Evolutionary conservation across 768 basidiomycete species (phyloP).

Genomic region (Suillus cothurnatus): DNA sequence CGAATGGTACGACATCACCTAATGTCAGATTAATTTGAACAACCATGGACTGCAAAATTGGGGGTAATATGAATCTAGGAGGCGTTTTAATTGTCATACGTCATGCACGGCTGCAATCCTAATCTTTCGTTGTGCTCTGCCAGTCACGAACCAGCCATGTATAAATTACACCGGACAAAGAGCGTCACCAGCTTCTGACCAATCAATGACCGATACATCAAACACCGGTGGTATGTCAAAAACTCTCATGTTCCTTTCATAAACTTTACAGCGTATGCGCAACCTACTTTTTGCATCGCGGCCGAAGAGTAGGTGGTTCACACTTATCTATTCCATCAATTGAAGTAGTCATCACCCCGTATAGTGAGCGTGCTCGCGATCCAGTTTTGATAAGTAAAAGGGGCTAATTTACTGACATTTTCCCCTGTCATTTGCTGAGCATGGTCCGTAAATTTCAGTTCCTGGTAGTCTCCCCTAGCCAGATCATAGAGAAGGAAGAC

Average conservation of each 20-base stretch:
- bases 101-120: background rate
- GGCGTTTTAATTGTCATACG: background rate
- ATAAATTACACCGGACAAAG: background rate
- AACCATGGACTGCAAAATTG: slow-evolving; percentile 3
- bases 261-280: background rate
- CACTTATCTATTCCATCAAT: background rate
- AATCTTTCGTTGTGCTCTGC: background rate
- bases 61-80: slow-evolving; percentile 6
- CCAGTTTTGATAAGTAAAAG: background rate
- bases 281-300: background rate
- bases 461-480: background rate
- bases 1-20: background rate
- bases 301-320: background rate
- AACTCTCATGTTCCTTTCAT: background rate
- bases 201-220: background rate
- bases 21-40: slow-evolving; percentile 8
- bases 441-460: background rate
- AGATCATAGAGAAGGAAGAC: background rate
- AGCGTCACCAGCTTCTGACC: background rate
- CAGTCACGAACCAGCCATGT: background rate
- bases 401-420: too few species aligned
- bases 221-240: background rate
- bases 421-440: background rate
- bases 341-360: background rate
- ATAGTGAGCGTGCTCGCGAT: background rate